These are phyloP conservation scores for Pichia pseudocactophila DNA, from an alignment of 805 yeast genomes.

Conservation along the genomic window DNA sequence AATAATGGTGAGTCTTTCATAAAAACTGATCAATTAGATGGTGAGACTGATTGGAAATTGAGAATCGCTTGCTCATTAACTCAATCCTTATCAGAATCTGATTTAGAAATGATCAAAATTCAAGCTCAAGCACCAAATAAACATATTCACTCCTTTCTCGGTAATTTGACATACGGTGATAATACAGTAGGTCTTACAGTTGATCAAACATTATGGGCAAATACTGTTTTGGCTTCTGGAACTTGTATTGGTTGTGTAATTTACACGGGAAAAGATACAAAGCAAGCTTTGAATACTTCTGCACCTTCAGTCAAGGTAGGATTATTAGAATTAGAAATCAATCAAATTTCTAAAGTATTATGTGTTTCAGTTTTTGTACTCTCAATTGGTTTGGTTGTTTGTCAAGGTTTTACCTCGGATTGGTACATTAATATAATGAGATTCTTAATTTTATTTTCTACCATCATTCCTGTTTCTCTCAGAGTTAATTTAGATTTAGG, in stretches of 20 bases:
- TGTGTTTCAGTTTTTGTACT: slow-evolving; percentile 80
- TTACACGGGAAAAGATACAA: slow-evolving; percentile 87
- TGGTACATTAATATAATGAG: slow-evolving; percentile 93
- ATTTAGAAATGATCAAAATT: slow-evolving; percentile 46
- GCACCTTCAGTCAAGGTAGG: slow-evolving; percentile 83
- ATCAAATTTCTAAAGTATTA: slow-evolving; percentile 75
- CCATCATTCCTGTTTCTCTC: slow-evolving; percentile 92
- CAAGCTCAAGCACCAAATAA: slow-evolving; percentile 76
- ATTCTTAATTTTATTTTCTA: slow-evolving; percentile 82
- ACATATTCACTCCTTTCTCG: slow-evolving; percentile 72
- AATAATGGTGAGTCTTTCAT: slow-evolving; percentile 80
- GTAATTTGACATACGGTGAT: slow-evolving; percentile 55
- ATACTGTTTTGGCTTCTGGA: slow-evolving; percentile 93
- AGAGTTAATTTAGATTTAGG: slow-evolving; percentile 94
- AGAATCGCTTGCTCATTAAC: slow-evolving; percentile 70
- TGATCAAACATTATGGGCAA: slow-evolving; percentile 97
- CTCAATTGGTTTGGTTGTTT: slow-evolving; percentile 67
- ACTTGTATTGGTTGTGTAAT: slow-evolving; percentile 80
- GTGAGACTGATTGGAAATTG: slow-evolving; percentile 98
- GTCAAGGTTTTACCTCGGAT: slow-evolving; percentile 59
- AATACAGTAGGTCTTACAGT: slow-evolving; percentile 59
- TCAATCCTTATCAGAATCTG: slow-evolving; percentile 44
- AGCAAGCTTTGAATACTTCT: slow-evolving; percentile 92
- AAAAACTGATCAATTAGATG: slow-evolving; percentile 95
- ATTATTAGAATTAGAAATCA: slow-evolving; percentile 82